Base-by-base conservation (phyloP, 129 eudicot species). In the Ambrosia trifida region DNA sequence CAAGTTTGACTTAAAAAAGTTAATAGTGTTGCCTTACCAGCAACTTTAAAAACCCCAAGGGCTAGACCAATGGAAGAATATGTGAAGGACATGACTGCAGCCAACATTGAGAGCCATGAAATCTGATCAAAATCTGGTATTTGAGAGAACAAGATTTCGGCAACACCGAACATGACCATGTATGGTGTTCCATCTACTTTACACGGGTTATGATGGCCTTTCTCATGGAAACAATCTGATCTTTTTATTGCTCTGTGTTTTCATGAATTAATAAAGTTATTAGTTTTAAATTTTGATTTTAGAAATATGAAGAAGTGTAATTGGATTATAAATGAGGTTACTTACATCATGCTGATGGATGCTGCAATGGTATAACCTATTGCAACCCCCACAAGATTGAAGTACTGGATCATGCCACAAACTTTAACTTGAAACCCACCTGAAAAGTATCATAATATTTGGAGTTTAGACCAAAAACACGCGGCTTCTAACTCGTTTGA, bases 51-150 rank as follows among this genome's bases (percentile, higher is more conserved):
- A 65, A 95, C 58, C 18, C 99, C 99, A 60, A 95, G 97, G 73
- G 86, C 99, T 45, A 95, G 89, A 47, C 99, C 99, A 40, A 95
- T 88, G 14, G 91, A n/a, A 3, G 99, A 95, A 67, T 95, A 95
- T 32, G 97, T 95, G 57, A 95, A 95, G 14, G 99, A 95, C 99
- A 95, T 95, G 14, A 95, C 86, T 1, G 99, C 97, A 65, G 99
- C 99, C 63, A 90, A 81, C 70, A 90, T 88, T 14, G 99, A 95
- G 8, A 95, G 92, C 99, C 99, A 95, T 62, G 87, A 87, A 14
- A 95, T 95, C 72, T 90, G 99, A 75, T 95, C 99, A 76, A 95
- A 95, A 72, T 95, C 99, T 51, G 99, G 99, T 46, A 95, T 95
- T 66, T 95, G 99, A 3, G 99, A 95, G 68, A 95, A 88, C 8